Conservation (phyloP, 2,329 filamentous ascomycete species). For the Arthrobotrys iridis region DNA sequence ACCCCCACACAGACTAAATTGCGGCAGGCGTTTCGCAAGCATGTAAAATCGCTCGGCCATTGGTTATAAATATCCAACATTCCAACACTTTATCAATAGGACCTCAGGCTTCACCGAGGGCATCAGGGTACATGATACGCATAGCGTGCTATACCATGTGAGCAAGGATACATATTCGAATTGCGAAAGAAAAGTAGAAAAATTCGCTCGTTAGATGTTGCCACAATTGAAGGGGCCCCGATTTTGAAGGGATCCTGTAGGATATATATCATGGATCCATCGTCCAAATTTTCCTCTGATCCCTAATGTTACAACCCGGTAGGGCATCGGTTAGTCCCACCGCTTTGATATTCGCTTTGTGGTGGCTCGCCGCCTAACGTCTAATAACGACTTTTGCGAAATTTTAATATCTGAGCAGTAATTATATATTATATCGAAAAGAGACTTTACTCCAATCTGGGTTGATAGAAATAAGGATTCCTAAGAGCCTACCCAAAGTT, state of each 20-base stretch:
- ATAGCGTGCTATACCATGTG: background rate
- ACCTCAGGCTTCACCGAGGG: background rate
- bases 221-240: background rate
- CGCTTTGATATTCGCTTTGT: conserved; percentile 12
- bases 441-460: background rate
- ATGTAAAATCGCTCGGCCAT: background rate
- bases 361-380: background rate
- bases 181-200: background rate
- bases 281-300: conserved; percentile 7
- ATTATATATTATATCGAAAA: conserved; percentile 2
- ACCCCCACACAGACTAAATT: background rate
- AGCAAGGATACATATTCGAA: background rate
- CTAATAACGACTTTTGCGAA: background rate
- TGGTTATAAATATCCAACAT: conserved; percentile 5
- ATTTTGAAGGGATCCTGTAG: background rate
- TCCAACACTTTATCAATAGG: conserved; percentile 14
- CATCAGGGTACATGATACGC: background rate
- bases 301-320: background rate
- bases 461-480: background rate
- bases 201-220: conserved; percentile 7
- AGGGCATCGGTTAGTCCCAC: conserved; percentile 14
- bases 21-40: conserved; percentile 6
- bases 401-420: background rate
- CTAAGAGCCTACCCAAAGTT: background rate
- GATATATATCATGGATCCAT: conserved; percentile 19